Evolutionary conservation across 306 rosid genomes (phyloP).

Genomic region (Luffa aegyptiaca): DNA sequence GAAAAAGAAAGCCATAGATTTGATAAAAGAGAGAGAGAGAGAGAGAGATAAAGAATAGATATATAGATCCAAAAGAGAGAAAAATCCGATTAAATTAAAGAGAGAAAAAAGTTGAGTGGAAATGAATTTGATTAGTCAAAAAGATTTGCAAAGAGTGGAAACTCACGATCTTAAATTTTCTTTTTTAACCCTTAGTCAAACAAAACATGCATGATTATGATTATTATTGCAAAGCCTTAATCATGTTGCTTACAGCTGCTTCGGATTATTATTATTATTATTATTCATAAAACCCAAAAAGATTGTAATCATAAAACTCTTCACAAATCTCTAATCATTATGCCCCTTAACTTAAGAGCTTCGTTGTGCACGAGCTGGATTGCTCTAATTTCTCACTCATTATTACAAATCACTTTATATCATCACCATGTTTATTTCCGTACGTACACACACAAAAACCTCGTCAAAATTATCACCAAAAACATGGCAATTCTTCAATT

Average conservation of each 20-base stretch:
- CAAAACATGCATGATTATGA: background rate
- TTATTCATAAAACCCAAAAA: background rate
- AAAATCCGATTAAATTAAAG: background rate
- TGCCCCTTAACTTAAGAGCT: background rate
- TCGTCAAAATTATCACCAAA: background rate
- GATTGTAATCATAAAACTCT: background rate
- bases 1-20: background rate
- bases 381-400: background rate
- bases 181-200: background rate
- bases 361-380: conserved; percentile 4
- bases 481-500: background rate
- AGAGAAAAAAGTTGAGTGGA: background rate
- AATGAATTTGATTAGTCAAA: conserved; percentile 4
- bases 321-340: background rate
- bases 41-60: background rate
- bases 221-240: background rate
- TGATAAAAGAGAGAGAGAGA: background rate
- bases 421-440: background rate
- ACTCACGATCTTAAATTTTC: background rate
- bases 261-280: background rate
- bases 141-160: conserved; percentile 3
- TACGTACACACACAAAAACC: background rate
- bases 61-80: background rate
- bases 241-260: conserved; percentile 7
- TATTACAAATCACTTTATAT: background rate